Conservation (phyloP, 352 stramenopile genomes). For the Phytopythium kandeliae region DNA sequence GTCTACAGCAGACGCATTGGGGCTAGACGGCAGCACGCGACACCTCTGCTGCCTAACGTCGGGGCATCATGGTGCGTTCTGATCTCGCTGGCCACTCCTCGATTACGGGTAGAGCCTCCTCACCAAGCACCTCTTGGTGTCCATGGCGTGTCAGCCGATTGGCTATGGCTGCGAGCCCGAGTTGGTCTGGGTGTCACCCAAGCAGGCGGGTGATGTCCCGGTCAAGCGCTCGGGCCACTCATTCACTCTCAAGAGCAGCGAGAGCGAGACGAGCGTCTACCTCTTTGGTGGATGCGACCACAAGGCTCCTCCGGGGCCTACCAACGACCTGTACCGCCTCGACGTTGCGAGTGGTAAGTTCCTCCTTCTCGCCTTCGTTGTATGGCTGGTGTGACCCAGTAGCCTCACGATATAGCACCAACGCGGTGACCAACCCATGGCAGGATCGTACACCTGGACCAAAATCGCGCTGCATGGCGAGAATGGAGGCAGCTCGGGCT, state of each 20-base stretch:
- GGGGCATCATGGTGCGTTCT: background rate
- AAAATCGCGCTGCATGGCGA: slow-evolving; percentile 25
- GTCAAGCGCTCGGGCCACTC: slow-evolving; percentile 94
- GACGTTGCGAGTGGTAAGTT: slow-evolving; percentile 82
- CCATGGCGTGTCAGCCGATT: slow-evolving; percentile 39
- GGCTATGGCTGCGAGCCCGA: slow-evolving; percentile 83
- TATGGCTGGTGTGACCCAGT: background rate
- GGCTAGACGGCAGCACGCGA: background rate
- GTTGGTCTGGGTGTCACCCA: slow-evolving; percentile 84
- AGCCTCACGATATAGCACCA: background rate
- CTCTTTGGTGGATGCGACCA: slow-evolving; percentile 91
- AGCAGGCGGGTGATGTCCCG: slow-evolving; percentile 90
- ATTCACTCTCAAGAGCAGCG: slow-evolving; percentile 86
- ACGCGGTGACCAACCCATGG: background rate
- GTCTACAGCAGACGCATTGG: background rate
- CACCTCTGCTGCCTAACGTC: background rate
- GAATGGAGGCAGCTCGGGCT: too few species aligned
- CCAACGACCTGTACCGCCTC: slow-evolving; percentile 92
- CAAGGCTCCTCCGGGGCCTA: slow-evolving; percentile 89
- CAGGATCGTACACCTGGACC: slow-evolving; percentile 59
- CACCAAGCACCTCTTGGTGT: too few species aligned
- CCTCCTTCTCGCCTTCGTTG: background rate
- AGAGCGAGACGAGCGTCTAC: slow-evolving; percentile 64
- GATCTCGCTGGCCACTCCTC: background rate
- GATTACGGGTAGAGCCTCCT: background rate